Percentiles rank a stretch among this genome's conserved stretches.
Evolutionary conservation across 192 early-diverging fungal species (phyloP).

Genomic region (Chytriomyces hyalinus): DNA sequence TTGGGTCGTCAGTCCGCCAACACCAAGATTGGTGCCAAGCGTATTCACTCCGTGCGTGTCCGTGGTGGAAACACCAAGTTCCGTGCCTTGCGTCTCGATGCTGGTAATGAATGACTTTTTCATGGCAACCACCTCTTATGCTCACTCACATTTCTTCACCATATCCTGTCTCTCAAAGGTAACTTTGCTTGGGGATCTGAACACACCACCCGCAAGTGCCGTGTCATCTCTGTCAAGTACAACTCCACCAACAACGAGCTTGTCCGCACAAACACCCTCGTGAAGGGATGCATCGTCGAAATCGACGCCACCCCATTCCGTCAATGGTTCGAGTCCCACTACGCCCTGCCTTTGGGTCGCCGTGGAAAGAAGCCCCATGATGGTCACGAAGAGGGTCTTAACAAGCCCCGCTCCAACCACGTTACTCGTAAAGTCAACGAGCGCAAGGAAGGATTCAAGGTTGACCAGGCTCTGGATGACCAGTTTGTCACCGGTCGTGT

Average conservation of each 20-base stretch:
- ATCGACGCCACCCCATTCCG: conserved; percentile 99
- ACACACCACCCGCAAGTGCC: conserved; percentile 92
- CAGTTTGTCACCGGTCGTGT: conserved; percentile 95
- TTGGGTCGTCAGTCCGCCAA: conserved; percentile 97
- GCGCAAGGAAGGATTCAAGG: conserved; percentile 81
- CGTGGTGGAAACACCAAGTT: conserved; percentile 99
- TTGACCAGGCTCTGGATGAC: conserved; percentile 87
- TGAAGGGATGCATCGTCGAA: conserved; percentile 95
- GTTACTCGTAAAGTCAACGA: conserved; percentile 84
- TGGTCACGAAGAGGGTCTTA: conserved; percentile 59
- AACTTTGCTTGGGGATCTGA: conserved; percentile 99
- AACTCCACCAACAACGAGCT: conserved; percentile 99
- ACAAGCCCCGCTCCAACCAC: conserved; percentile 89
- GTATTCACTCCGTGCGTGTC: conserved; percentile 93
- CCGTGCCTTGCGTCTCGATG: conserved; percentile 95
- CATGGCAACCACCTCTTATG: too few relatives aligned
- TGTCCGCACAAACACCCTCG: conserved; percentile 99
- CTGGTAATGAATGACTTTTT: conserved; percentile 49
- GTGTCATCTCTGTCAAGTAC: conserved; percentile 95
- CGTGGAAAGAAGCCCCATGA: conserved; percentile 68
- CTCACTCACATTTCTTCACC: too few relatives aligned
- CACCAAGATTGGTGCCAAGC: conserved; percentile 97
- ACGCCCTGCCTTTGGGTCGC: conserved; percentile 86
- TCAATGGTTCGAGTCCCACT: conserved; percentile 99
- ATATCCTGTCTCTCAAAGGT: not conserved